These are phyloP conservation scores for Myxozyma sirexii DNA, from an alignment of 805 yeast species.

Conservation along the genomic window DNA sequence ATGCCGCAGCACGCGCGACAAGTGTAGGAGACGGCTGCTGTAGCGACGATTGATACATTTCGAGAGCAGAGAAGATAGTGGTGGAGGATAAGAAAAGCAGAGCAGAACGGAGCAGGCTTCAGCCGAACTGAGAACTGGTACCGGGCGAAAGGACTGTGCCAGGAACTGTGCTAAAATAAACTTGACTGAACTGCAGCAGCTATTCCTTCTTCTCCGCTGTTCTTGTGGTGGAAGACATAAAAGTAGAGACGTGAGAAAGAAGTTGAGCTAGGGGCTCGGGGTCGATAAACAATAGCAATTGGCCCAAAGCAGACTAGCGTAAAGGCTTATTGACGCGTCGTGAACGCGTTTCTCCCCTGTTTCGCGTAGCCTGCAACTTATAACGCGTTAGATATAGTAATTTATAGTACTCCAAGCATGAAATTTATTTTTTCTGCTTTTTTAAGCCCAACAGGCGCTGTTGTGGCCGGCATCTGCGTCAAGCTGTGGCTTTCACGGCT, in stretches of 20 bases:
- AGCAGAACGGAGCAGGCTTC: background rate
- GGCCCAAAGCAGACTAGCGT: constrained; percentile 2
- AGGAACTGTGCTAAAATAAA: background rate
- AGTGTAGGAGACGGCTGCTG: background rate
- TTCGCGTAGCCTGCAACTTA: background rate
- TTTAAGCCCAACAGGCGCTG: too few species aligned
- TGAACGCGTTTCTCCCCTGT: background rate
- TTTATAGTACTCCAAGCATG: too few species aligned
- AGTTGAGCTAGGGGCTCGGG: background rate
- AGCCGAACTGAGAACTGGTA: background rate
- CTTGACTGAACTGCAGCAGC: background rate
- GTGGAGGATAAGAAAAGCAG: background rate
- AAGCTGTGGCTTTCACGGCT: too few species aligned
- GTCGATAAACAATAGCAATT: background rate
- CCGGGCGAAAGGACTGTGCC: background rate
- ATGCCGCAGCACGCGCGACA: background rate
- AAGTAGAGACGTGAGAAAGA: background rate
- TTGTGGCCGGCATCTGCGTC: too few species aligned
- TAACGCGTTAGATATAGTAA: background rate
- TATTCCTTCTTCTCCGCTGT: too few species aligned
- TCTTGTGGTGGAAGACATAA: too few species aligned
- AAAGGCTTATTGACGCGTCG: background rate
- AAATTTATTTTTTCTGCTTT: too few species aligned
- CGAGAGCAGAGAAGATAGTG: background rate
- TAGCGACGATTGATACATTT: background rate